Evolutionary conservation across 2,329 filamentous ascomycete genomes (phyloP).

Genomic region (Ceratocystis cacaofunesta): DNA sequence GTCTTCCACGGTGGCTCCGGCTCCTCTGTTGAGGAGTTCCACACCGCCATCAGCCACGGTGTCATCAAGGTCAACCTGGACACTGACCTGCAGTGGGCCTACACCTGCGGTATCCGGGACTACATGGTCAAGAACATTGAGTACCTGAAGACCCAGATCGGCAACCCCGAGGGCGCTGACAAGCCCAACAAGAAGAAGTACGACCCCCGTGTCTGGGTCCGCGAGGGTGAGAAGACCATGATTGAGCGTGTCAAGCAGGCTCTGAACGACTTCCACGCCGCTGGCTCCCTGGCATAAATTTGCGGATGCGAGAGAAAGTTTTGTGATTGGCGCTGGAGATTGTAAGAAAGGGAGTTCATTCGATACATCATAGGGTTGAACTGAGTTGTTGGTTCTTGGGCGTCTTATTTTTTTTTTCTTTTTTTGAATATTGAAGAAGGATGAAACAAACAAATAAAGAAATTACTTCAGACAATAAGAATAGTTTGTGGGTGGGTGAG

Average conservation of each 20-base stretch:
- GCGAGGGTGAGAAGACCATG: constrained; percentile 97
- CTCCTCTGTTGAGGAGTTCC: constrained; percentile 79
- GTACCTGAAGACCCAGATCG: constrained; percentile 73
- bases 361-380: background rate
- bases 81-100: constrained; percentile 93
- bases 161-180: constrained; percentile 88
- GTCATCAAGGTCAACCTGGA: constrained; percentile 99
- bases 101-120: constrained; percentile 83
- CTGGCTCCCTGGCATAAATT: constrained; percentile 13
- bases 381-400: background rate
- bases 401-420: background rate
- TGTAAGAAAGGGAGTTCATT: background rate
- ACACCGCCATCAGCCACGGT: constrained; percentile 75
- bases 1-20: constrained; percentile 99
- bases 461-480: background rate
- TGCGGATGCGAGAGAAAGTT: background rate
- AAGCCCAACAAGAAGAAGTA: constrained; percentile 97
- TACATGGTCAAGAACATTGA: constrained; percentile 91
- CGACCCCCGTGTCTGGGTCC: constrained; percentile 83
- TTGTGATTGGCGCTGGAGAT: background rate
- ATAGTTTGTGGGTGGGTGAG: too few species aligned
- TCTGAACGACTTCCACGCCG: constrained; percentile 82
- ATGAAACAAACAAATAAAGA: constrained; percentile 1
- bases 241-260: constrained; percentile 61
- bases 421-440: background rate